Conservation (phyloP, 768 basidiomycete genomes). For the Sistotremastrum suecicum region DNA sequence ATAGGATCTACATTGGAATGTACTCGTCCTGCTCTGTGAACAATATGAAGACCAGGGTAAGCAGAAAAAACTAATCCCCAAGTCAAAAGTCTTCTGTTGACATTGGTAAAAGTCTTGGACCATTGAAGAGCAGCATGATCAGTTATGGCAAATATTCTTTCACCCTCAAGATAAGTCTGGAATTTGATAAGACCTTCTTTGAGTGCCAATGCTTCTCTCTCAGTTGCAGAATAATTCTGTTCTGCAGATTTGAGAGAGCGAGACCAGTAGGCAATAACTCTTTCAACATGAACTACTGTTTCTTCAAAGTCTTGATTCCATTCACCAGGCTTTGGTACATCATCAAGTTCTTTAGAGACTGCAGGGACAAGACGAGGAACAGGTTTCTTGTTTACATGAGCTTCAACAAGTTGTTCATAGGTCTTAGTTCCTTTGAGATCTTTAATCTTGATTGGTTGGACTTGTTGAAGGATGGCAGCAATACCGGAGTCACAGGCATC, state of each 20-base stretch:
- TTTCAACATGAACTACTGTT: conserved; percentile 18
- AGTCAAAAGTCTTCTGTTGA: conserved; percentile 19
- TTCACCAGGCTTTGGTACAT: background rate
- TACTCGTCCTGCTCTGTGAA: conserved; percentile 23
- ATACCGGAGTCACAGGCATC: conserved; percentile 16
- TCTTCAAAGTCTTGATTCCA: conserved; percentile 16
- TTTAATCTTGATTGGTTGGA: conserved; percentile 10
- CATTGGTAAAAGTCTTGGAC: conserved; percentile 23
- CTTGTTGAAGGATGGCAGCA: conserved; percentile 12
- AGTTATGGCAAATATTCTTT: conserved; percentile 13
- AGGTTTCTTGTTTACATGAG: conserved; percentile 3
- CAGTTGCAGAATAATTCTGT: conserved; percentile 23
- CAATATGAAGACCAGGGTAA: conserved; percentile 21
- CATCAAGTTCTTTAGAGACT: conserved; percentile 5
- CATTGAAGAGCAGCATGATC: conserved; percentile 20
- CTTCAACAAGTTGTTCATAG: conserved; percentile 9
- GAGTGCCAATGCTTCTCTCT: conserved; percentile 23
- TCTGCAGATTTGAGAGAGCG: conserved; percentile 19
- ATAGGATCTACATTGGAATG: conserved; percentile 29
- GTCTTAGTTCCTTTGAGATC: conserved; percentile 12
- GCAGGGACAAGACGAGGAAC: conserved; percentile 5
- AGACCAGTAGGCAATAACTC: conserved; percentile 19
- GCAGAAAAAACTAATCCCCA: conserved; percentile 24
- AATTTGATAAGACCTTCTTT: conserved; percentile 25
- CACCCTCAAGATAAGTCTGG: conserved; percentile 23